Conservation (phyloP, 306 rosid species). For the cucumber (Cucumis sativus) region DNA sequence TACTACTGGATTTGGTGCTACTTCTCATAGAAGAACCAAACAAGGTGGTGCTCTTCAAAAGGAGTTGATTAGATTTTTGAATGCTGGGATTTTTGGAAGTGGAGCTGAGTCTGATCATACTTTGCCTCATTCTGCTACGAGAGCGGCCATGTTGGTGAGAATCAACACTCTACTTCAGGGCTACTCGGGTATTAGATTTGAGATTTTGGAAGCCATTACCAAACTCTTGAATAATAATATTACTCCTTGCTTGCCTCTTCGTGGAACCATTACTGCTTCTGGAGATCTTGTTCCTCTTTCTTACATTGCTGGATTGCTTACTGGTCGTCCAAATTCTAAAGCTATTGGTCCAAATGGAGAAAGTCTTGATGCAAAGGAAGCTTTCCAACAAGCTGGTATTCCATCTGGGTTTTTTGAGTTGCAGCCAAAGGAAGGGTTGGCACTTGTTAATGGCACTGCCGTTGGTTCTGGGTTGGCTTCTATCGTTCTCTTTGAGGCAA, state of each 20-base stretch:
- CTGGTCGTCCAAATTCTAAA: slow-evolving; percentile 66
- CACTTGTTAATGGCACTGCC: slow-evolving; percentile 86
- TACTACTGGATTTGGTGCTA: slow-evolving; percentile 93
- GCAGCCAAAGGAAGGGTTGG: slow-evolving; percentile 91
- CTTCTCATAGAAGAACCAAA: slow-evolving; percentile 73
- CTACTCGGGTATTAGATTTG: slow-evolving; percentile 82
- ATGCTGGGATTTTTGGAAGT: slow-evolving; percentile 76
- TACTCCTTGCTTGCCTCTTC: slow-evolving; percentile 71
- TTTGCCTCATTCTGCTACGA: slow-evolving; percentile 58
- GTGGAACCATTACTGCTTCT: slow-evolving; percentile 75
- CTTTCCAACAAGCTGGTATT: slow-evolving; percentile 42
- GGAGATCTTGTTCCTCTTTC: slow-evolving; percentile 90
- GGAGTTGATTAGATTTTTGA: slow-evolving; percentile 78
- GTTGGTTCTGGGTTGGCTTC: slow-evolving; percentile 91
- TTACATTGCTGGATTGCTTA: slow-evolving; percentile 72
- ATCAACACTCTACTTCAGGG: slow-evolving; percentile 93
- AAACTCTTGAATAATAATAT: slow-evolving; percentile 56
- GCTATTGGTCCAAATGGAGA: slow-evolving; percentile 59
- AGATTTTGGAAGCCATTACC: slow-evolving; percentile 67
- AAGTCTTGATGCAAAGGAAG: slow-evolving; percentile 40
- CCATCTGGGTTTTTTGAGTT: slow-evolving; percentile 60
- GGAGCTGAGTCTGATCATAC: slow-evolving; percentile 56
- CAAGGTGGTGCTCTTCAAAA: slow-evolving; percentile 88
- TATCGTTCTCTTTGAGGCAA: slow-evolving; percentile 70
- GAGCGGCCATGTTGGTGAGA: slow-evolving; percentile 82